Evolutionary conservation across 371 early-diverging fungal species (phyloP).

Genomic region (Mucor saturninus): DNA sequence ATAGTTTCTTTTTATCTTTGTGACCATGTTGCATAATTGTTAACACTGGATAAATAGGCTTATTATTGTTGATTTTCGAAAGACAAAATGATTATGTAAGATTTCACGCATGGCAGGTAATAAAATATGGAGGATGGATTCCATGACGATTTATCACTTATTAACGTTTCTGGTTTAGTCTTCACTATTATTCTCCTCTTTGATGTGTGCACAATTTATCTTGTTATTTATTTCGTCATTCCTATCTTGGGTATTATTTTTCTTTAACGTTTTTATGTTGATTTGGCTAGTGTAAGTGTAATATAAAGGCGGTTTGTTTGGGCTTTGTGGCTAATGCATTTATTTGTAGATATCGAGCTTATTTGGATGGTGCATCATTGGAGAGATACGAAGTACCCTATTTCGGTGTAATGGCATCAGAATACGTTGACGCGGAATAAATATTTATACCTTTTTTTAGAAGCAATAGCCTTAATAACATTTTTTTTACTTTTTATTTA

Average conservation of each 20-base stretch:
- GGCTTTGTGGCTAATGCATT: neutral
- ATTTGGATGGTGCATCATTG: slow-evolving; percentile 64
- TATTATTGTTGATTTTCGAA: slow-evolving; percentile 75
- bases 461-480: neutral
- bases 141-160: neutral
- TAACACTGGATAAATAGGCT: slow-evolving; percentile 24
- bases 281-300: slow-evolving; percentile 53
- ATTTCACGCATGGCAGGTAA: slow-evolving; percentile 88
- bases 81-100: slow-evolving; percentile 83
- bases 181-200: slow-evolving; percentile 39
- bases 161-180: slow-evolving; percentile 33
- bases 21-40: slow-evolving; percentile 37
- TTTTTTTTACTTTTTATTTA: neutral
- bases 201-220: slow-evolving; percentile 52
- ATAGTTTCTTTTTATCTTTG: neutral
- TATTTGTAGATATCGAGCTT: slow-evolving; percentile 60
- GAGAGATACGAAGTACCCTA: slow-evolving; percentile 67
- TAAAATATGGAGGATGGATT: neutral
- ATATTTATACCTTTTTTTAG: neutral
- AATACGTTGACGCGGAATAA: slow-evolving; percentile 70
- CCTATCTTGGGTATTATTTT: slow-evolving; percentile 64
- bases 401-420: slow-evolving; percentile 61
- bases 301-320: neutral
- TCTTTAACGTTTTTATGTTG: slow-evolving; percentile 48
- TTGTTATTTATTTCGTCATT: slow-evolving; percentile 56